Evolutionary conservation across 2,329 filamentous ascomycete species (phyloP).

Genomic region (Rachicladosporium sp.): DNA sequence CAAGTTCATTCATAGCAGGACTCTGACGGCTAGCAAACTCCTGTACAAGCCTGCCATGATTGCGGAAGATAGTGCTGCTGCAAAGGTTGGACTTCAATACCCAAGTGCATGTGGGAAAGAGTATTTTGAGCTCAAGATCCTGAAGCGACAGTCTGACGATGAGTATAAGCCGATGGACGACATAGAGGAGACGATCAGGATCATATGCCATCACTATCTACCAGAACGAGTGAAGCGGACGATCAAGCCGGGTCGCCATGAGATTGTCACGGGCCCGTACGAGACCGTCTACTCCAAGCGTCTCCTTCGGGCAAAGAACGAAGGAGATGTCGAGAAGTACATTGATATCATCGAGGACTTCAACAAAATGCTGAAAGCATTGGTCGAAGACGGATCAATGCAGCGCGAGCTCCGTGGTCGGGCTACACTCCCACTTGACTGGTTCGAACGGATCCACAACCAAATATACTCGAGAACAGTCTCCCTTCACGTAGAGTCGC

Average conservation of each 20-base stretch:
- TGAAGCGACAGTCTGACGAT: conserved; percentile 45
- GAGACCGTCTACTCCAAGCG: conserved; percentile 64
- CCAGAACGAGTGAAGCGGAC: conserved; percentile 44
- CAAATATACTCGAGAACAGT: conserved; percentile 88
- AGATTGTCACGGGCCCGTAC: conserved; percentile 41
- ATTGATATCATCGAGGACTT: conserved; percentile 61
- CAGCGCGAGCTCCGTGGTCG: conserved; percentile 57
- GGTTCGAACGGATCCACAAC: conserved; percentile 47
- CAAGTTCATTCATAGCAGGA: conserved; percentile 24
- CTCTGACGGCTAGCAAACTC: too few relatives aligned
- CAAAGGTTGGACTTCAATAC: conserved; percentile 45
- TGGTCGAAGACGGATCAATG: conserved; percentile 60
- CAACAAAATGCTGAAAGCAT: conserved; percentile 55
- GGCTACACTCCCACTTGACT: conserved; percentile 66
- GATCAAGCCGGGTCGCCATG: conserved; percentile 17
- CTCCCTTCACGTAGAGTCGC: conserved; percentile 70
- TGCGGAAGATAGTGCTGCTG: too few relatives aligned
- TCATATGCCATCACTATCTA: conserved; percentile 62
- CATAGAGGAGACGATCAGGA: conserved; percentile 45
- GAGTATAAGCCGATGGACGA: conserved; percentile 52
- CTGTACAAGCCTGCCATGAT: too few relatives aligned
- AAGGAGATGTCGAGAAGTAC: conserved; percentile 55
- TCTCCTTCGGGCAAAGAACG: conserved; percentile 60
- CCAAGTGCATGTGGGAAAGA: conserved; percentile 46
- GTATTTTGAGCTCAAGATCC: conserved; percentile 61